Base-by-base conservation (phyloP, 768 basidiomycete species). In the Crassisporium funariophilum region DNA sequence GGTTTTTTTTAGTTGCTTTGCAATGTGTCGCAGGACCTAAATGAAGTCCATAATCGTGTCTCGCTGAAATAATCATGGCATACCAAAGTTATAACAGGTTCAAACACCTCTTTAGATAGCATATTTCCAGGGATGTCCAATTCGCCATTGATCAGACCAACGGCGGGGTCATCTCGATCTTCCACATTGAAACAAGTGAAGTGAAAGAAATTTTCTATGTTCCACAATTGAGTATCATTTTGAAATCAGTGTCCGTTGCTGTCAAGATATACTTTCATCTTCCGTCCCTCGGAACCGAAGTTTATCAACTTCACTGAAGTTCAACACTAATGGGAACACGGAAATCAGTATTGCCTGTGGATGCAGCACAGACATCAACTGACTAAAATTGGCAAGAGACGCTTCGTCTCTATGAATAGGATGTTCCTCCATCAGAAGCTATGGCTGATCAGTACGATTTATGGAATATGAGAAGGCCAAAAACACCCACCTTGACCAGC, bases 101-200 rank as follows among this genome's bases (percentile, higher is more conserved):
- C 41, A 20, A 43, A 43, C n/a, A 43, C 29, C 22, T 43, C 7
- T 10, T 20, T 31, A 17, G 29, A 9, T 16, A 43, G 27, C n/a
- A 43, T 5, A 15, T 29, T 43, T 4, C 41, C 41, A 4, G 41
- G 41, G 4, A 42, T 29, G 13, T 27, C 12, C 7, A 33, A 7
- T 11, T 12, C 19, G 5, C 29, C 41, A 10, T 43, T 43, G 10
- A 29, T 17, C 16, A 43, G 25, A 15, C 27, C 41, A 19, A 43
- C 41, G 17, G 25, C 17, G 13, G 29, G 41, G 19, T 31, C 29
- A 13, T 43, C 27, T 11, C 10, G 17, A 34, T 43, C 41, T 9
- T 34, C 29, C 12, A 34, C 29, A 43, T 43, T 43, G 29, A 43
- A 43, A 33, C 41, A 43, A 19, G 25, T 29, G 17, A 43, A 43